Evolutionary conservation across 495 filamentous ascomycete species (phyloP).

Genomic region (Lophiostoma macrostomum): DNA sequence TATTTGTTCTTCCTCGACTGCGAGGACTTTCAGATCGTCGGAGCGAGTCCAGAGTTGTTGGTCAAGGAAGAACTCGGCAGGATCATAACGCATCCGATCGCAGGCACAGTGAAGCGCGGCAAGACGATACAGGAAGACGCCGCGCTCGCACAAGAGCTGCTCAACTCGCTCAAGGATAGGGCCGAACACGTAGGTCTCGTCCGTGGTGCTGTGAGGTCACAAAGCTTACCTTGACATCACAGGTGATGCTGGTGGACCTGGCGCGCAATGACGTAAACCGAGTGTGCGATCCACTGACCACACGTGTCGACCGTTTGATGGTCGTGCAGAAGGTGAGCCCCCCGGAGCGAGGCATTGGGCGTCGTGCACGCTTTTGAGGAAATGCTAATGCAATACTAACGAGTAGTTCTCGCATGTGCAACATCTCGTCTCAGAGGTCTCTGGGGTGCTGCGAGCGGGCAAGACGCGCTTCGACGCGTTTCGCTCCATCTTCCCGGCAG

Average conservation of each 20-base stretch:
- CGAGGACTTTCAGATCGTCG: constrained; percentile 87
- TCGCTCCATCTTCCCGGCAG: constrained; percentile 86
- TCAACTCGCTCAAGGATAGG: constrained; percentile 81
- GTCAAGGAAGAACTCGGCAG: constrained; percentile 84
- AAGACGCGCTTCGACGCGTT: constrained; percentile 95
- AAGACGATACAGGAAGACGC: constrained; percentile 77
- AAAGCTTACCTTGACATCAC: constrained; percentile 18
- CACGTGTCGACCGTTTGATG: constrained; percentile 89
- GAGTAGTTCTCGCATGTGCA: constrained; percentile 88
- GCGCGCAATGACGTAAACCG: constrained; percentile 96
- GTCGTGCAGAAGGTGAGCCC: constrained; percentile 63
- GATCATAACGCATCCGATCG: constrained; percentile 96
- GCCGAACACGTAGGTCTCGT: constrained; percentile 64
- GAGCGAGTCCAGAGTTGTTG: constrained; percentile 88
- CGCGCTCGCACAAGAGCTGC: constrained; percentile 71
- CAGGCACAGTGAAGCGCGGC: constrained; percentile 88
- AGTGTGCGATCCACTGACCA: constrained; percentile 86
- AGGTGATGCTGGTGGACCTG: constrained; percentile 96
- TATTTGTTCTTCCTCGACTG: constrained; percentile 97
- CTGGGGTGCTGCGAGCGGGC: constrained; percentile 72
- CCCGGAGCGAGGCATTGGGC: background rate
- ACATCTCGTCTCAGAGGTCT: constrained; percentile 93
- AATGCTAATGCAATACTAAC: constrained; percentile 5
- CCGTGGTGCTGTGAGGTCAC: background rate
- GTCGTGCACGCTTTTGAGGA: background rate